Percentiles rank a stretch among this genome's conserved stretches.
Conservation (phyloP, 176 grass and related monocot species). For the Eleusine indica region DNA sequence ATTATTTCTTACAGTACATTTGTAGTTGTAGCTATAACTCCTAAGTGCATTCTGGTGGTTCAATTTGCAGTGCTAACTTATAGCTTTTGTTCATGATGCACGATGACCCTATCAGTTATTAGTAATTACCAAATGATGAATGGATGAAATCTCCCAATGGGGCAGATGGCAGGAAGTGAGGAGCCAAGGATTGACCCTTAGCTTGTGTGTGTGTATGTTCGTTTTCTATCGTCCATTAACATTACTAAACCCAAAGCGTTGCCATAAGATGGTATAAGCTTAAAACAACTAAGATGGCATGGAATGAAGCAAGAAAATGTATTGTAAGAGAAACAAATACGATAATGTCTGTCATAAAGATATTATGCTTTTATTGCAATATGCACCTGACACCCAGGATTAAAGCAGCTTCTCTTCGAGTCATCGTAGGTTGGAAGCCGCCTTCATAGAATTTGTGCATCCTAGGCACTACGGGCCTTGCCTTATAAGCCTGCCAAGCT, state of each 20-base stretch:
- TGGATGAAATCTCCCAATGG: background rate
- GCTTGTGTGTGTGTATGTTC: background rate
- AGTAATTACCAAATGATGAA: background rate
- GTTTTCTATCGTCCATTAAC: background rate
- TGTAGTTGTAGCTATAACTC: conserved; percentile 23
- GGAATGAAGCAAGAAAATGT: background rate
- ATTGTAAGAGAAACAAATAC: conserved; percentile 16
- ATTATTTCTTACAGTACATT: background rate
- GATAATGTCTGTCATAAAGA: background rate
- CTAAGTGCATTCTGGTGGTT: background rate
- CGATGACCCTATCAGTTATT: background rate
- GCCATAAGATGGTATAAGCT: background rate
- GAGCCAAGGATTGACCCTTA: background rate
- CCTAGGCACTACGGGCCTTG: conserved; percentile 71
- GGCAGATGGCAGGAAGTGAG: background rate
- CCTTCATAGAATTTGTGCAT: conserved; percentile 99
- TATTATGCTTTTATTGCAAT: conserved; percentile 16
- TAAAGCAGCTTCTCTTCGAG: conserved; percentile 74
- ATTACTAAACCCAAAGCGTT: background rate
- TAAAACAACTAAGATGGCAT: background rate
- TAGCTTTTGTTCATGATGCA: background rate
- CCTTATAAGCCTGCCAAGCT: conserved; percentile 91
- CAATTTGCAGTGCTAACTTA: background rate
- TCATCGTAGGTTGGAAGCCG: conserved; percentile 86
- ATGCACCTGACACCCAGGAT: conserved; percentile 81